These are phyloP conservation scores for Adansonia madagascariensis DNA, from an alignment of 441 rosid species.

Conservation along the genomic window DNA sequence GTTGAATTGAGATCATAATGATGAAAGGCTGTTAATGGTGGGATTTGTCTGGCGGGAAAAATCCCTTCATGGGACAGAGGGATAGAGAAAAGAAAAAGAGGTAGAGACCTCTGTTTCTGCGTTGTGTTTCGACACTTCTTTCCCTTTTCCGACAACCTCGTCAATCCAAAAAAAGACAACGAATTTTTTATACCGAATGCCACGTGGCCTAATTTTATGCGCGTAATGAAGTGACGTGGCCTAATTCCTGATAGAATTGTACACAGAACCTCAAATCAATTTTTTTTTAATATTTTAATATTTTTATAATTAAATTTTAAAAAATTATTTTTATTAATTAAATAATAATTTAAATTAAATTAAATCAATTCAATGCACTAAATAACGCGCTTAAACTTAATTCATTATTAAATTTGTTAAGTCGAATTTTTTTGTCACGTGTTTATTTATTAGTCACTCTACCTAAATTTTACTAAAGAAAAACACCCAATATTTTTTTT, in stretches of 20 bases:
- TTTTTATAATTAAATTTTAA: too few relatives aligned
- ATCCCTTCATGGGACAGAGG: constrained; percentile 37
- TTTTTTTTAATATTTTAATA: not conserved
- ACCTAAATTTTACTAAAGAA: too few relatives aligned
- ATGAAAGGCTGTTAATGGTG: not conserved
- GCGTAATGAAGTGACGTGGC: not conserved
- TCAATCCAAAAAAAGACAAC: not conserved
- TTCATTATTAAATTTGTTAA: too few relatives aligned
- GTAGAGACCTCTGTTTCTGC: not conserved
- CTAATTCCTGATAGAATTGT: not conserved
- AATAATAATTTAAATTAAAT: too few relatives aligned
- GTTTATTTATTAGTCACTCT: too few relatives aligned
- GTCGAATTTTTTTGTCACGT: too few relatives aligned
- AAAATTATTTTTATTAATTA: too few relatives aligned
- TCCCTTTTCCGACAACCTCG: constrained; percentile 14
- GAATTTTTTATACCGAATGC: not conserved
- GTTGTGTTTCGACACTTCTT: not conserved
- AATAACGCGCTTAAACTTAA: too few relatives aligned
- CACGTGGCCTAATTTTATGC: not conserved
- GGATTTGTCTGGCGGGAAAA: constrained; percentile 52
- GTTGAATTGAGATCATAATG: constrained; percentile 34
- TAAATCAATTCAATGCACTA: too few relatives aligned
- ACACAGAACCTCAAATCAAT: not conserved
- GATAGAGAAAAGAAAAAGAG: constrained; percentile 1
- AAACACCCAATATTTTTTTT: too few relatives aligned